Percentiles rank a stretch among this genome's conserved stretches.
Evolutionary conservation across 2,329 filamentous ascomycete genomes (phyloP).

Genomic region (Fusarium sp.): DNA sequence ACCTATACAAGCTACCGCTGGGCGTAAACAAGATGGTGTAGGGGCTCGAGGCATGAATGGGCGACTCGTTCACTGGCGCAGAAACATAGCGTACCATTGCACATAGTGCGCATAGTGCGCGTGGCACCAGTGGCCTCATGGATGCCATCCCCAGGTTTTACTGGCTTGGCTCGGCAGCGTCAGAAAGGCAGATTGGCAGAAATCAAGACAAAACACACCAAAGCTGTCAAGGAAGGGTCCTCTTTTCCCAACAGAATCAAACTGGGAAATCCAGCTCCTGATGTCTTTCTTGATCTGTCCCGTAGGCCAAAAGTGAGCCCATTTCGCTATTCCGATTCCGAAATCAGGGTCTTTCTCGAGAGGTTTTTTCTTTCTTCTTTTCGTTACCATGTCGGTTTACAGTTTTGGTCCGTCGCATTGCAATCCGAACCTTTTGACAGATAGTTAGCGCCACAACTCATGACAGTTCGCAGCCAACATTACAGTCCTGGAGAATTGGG

Average conservation of each 20-base stretch:
- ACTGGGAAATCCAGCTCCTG: conserved; percentile 22
- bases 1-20: conserved; percentile 23
- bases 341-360: conserved; percentile 22
- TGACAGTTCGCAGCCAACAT: conserved; percentile 31
- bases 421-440: conserved; percentile 20
- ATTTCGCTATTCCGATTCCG: conserved; percentile 28
- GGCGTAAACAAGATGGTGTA: conserved; percentile 38
- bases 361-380: neutral
- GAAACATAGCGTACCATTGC: conserved; percentile 23
- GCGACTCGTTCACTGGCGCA: conserved; percentile 19
- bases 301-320: conserved; percentile 31
- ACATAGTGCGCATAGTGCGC: conserved; percentile 39
- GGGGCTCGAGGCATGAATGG: conserved; percentile 41
- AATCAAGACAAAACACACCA: conserved; percentile 4
- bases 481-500: conserved; percentile 15
- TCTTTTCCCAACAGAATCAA: conserved; percentile 29
- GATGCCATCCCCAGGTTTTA: conserved; percentile 37
- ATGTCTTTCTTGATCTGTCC: conserved; percentile 15
- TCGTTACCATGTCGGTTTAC: conserved; percentile 20
- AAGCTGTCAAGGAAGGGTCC: conserved; percentile 20
- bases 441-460: conserved; percentile 26
- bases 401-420: conserved; percentile 22
- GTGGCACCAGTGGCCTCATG: conserved; percentile 45
- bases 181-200: conserved; percentile 1
- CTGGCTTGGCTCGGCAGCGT: conserved; percentile 29